A percentile compares a stretch with the other conserved stretches of the same genome.
These are phyloP conservation scores for Lactuca sativa DNA, from an alignment of 129 eudicot genomes.

Conservation along the genomic window DNA sequence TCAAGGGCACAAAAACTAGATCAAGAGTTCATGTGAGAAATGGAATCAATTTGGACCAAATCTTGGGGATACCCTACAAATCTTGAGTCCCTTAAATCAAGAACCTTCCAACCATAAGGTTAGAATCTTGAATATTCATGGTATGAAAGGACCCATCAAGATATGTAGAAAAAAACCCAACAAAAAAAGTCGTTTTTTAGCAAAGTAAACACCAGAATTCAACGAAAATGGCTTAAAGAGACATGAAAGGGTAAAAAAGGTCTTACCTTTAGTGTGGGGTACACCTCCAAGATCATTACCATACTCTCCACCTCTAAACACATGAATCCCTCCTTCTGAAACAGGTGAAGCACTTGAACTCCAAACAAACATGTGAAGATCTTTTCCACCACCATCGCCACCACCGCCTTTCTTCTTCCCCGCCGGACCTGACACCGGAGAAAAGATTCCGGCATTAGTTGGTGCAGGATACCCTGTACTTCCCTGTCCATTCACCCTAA, in stretches of 20 bases:
- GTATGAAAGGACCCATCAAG: conserved; percentile 7
- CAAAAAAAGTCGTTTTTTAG: neutral
- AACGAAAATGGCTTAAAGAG: neutral
- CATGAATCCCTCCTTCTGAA: conserved; percentile 87
- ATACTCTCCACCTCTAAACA: conserved; percentile 68
- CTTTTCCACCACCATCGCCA: conserved; percentile 59
- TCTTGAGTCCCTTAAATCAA: conserved; percentile 1
- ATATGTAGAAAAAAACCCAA: neutral
- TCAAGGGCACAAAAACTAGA: neutral
- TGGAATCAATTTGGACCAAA: conserved; percentile 8
- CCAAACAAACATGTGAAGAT: conserved; percentile 94
- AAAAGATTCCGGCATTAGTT: conserved; percentile 66
- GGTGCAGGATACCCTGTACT: conserved; percentile 71
- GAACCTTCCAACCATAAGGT: neutral
- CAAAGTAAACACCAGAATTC: neutral
- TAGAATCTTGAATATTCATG: conserved; percentile 18
- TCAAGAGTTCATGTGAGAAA: neutral
- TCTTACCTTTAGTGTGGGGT: conserved; percentile 67
- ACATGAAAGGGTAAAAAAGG: conserved; percentile 7
- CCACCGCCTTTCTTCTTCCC: conserved; percentile 60
- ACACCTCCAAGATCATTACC: conserved; percentile 58
- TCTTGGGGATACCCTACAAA: neutral
- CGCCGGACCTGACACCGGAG: conserved; percentile 53
- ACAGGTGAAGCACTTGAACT: conserved; percentile 89
- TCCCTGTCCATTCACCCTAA: conserved; percentile 44